These are phyloP conservation scores for Psilocybe azurescens DNA, from an alignment of 768 basidiomycete species.

Conservation along the genomic window DNA sequence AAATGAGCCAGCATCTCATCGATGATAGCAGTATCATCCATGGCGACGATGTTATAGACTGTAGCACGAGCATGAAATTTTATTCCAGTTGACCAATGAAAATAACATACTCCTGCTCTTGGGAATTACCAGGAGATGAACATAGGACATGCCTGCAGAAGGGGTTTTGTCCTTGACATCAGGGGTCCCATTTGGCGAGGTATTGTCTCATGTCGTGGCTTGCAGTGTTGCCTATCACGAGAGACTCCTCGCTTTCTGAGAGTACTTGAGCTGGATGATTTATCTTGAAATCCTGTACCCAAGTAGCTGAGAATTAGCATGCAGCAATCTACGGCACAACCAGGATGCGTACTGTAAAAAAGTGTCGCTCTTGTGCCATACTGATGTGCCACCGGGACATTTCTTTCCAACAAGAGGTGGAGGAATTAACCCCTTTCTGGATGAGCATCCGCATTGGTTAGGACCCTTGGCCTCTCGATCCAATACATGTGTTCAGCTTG, in stretches of 20 bases:
- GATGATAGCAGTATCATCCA: conserved; percentile 9
- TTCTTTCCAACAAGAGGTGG: conserved; percentile 3
- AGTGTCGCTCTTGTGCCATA: conserved; percentile 14
- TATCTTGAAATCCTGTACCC: conserved; percentile 6
- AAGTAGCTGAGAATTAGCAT: not conserved
- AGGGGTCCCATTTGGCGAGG: conserved; percentile 16
- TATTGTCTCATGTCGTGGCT: conserved; percentile 17
- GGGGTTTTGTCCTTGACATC: conserved; percentile 16
- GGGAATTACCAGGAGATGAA: conserved; percentile 15
- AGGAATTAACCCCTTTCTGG: conserved; percentile 16
- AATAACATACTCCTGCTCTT: conserved; percentile 11
- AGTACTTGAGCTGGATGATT: conserved; percentile 12
- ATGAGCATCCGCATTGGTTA: not conserved
- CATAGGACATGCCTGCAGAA: conserved; percentile 16
- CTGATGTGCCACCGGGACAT: not conserved
- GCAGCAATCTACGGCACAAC: not conserved
- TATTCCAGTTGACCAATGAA: not conserved
- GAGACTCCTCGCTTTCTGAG: conserved; percentile 8
- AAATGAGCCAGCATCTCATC: conserved; percentile 13
- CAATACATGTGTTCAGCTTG: not conserved
- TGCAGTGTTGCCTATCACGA: conserved; percentile 14
- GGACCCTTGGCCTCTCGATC: not conserved
- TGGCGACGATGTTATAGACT: conserved; percentile 15
- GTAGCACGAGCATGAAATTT: no score
- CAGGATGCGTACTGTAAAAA: conserved; percentile 11